Conservation (phyloP, 2,329 filamentous ascomycete genomes). For the Zymoseptoria pseudotritici region DNA sequence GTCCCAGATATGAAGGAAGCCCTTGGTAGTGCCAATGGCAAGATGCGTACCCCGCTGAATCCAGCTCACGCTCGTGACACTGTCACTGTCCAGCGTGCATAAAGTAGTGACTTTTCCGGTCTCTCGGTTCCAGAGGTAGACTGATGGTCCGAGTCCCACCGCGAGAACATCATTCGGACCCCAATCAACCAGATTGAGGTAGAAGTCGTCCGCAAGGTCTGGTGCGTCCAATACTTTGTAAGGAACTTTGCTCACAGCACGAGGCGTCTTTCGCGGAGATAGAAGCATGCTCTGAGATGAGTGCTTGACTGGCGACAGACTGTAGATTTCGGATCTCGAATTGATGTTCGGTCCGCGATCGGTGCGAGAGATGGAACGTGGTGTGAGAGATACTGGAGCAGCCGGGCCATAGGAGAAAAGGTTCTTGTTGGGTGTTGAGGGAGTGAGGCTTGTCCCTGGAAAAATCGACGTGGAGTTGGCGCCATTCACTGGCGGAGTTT, state of each 20-base stretch:
- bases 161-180: constrained; percentile 90
- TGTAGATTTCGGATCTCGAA: constrained; percentile 87
- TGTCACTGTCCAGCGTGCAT: constrained; percentile 86
- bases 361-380: constrained; percentile 55
- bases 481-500: constrained; percentile 67
- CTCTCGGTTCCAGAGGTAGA: constrained; percentile 97
- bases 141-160: constrained; percentile 83
- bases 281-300: constrained; percentile 90
- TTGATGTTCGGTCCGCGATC: constrained; percentile 84
- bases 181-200: constrained; percentile 96
- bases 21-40: constrained; percentile 89
- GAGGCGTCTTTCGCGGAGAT: constrained; percentile 78
- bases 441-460: constrained; percentile 65
- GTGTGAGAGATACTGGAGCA: constrained; percentile 76
- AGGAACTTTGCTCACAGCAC: constrained; percentile 89
- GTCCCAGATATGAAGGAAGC: constrained; percentile 95
- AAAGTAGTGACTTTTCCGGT: constrained; percentile 87
- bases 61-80: constrained; percentile 95
- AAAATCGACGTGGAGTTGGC: constrained; percentile 63
- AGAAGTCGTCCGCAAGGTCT: constrained; percentile 94
- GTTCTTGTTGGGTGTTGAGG: constrained; percentile 95
- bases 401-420: constrained; percentile 78
- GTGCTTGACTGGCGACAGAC: constrained; percentile 84
- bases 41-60: constrained; percentile 92
- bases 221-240: constrained; percentile 97